Percentiles rank a stretch among this genome's conserved stretches.
Evolutionary conservation across 1,139 yeast genomes (phyloP).

Genomic region (Chernovozyma sophiae-reginae): DNA sequence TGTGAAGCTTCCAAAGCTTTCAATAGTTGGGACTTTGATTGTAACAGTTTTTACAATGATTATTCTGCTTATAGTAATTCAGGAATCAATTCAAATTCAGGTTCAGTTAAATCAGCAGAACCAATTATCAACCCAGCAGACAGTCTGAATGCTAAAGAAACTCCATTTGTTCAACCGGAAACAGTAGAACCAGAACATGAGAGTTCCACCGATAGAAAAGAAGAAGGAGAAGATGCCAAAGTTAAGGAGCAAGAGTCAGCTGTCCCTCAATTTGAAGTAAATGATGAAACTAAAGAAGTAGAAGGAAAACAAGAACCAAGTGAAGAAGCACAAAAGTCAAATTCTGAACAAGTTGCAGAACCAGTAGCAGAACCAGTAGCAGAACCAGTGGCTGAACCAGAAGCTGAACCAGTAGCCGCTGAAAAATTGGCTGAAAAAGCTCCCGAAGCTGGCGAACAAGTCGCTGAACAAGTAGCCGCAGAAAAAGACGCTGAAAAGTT

Average conservation of each 20-base stretch:
- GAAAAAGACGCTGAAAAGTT: too few species aligned
- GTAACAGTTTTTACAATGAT: slow-evolving; percentile 49
- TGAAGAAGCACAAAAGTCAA: slow-evolving; percentile 6
- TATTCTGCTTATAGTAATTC: slow-evolving; percentile 20
- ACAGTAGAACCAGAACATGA: background rate
- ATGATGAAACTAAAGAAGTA: slow-evolving; percentile 11
- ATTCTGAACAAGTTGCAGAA: background rate
- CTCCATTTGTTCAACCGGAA: slow-evolving; percentile 10
- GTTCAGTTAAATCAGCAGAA: slow-evolving; percentile 8
- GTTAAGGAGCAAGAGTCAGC: background rate
- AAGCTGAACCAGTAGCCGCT: slow-evolving; percentile 1
- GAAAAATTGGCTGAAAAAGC: slow-evolving; percentile 1
- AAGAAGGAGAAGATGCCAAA: slow-evolving; percentile 7
- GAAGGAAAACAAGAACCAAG: slow-evolving; percentile 9
- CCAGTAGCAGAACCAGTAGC: slow-evolving; percentile 2
- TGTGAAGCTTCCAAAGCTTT: slow-evolving; percentile 63
- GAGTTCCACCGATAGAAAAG: slow-evolving; percentile 11
- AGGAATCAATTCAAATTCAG: slow-evolving; percentile 2
- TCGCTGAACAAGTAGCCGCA: slow-evolving; percentile 4
- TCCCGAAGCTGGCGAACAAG: slow-evolving; percentile 1
- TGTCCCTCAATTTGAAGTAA: slow-evolving; percentile 5
- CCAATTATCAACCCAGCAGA: slow-evolving; percentile 15
- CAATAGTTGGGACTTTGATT: slow-evolving; percentile 81
- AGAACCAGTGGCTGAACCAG: slow-evolving; percentile 5
- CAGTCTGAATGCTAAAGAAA: slow-evolving; percentile 21